phyloP scores from a whole-genome alignment of 2,329 filamentous ascomycete genomes.

The Ophiocordyceps camponoti-saundersi region DNA sequence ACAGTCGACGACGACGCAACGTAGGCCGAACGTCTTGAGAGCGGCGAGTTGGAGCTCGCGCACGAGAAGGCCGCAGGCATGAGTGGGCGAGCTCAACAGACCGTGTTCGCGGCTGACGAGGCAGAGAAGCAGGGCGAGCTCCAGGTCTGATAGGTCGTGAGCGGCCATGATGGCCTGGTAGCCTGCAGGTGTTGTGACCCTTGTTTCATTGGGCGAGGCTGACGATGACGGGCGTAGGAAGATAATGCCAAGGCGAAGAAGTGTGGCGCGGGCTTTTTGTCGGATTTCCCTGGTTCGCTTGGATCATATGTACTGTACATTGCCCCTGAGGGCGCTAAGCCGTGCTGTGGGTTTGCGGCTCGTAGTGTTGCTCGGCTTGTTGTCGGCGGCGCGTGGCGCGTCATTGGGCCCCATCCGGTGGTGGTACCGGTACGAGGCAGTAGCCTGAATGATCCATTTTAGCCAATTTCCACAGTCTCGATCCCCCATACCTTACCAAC shows the following conservation, averaged over 20 bases:
- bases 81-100: conserved; percentile 57
- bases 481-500: too few relatives aligned
- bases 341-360: background rate
- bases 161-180: conserved; percentile 35
- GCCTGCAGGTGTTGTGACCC: too few relatives aligned
- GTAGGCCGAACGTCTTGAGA: conserved; percentile 54
- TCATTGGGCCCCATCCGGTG: background rate
- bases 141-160: conserved; percentile 68
- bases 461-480: background rate
- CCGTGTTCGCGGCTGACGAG: conserved; percentile 74
- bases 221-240: too few relatives aligned
- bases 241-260: too few relatives aligned
- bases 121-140: conserved; percentile 71
- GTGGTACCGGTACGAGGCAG: background rate
- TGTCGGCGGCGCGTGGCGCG: background rate
- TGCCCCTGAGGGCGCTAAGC: background rate
- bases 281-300: background rate
- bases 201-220: background rate
- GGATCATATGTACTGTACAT: background rate
- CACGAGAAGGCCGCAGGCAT: conserved; percentile 48
- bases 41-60: conserved; percentile 60
- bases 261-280: too few relatives aligned
- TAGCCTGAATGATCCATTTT: background rate
- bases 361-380: background rate
- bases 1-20: conserved; percentile 55